A percentile compares a stretch with the other conserved stretches of the same genome.
These are phyloP conservation scores for Claviceps capensis DNA, from an alignment of 2,329 filamentous ascomycete species.

Conservation along the genomic window DNA sequence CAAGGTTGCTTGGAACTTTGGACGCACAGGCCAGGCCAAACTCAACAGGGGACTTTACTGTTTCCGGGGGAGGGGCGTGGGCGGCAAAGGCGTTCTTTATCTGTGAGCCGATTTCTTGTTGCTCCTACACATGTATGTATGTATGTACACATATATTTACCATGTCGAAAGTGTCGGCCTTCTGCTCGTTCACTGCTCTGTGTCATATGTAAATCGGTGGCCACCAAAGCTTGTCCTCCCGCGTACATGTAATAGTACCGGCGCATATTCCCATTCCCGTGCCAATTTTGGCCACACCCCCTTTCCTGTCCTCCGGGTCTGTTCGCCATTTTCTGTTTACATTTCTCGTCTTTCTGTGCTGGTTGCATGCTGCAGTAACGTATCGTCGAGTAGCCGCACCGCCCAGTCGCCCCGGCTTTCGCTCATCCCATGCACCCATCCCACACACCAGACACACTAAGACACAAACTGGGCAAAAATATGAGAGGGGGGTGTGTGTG, in stretches of 20 bases:
- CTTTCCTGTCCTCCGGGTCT: background rate
- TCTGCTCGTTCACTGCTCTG: background rate
- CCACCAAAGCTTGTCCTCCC: background rate
- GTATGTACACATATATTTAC: background rate
- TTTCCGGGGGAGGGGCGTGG: background rate
- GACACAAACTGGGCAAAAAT: background rate
- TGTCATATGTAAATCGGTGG: background rate
- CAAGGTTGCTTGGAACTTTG: too few relatives aligned
- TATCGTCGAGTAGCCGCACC: background rate
- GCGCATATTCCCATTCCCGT: background rate
- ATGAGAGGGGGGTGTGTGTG: background rate
- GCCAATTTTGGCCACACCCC: background rate
- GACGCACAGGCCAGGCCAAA: too few relatives aligned
- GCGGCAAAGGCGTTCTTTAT: slow-evolving; percentile 1
- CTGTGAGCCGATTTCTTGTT: slow-evolving; percentile 1
- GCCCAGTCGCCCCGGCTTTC: background rate
- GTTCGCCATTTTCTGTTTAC: background rate
- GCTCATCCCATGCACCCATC: background rate
- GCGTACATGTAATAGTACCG: background rate
- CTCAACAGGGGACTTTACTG: background rate
- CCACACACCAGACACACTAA: background rate
- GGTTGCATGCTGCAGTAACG: background rate
- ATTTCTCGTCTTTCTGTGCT: background rate
- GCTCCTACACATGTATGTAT: background rate
- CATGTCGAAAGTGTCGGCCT: too few relatives aligned